Evolutionary conservation across 495 filamentous ascomycete species (phyloP).

Genomic region (Cudoniella acicularis): DNA sequence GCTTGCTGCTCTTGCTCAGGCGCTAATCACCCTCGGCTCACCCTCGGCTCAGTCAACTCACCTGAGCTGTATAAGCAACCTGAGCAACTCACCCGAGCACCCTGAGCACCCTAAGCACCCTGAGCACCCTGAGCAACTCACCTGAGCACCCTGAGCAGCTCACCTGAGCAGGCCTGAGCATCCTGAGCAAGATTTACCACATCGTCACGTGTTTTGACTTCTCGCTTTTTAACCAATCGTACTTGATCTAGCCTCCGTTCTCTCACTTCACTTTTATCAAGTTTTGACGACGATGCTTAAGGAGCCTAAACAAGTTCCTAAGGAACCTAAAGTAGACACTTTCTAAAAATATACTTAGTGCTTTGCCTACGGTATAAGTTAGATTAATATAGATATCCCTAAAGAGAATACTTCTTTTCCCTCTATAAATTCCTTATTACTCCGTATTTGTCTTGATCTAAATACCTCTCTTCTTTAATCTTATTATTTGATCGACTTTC

Average conservation of each 20-base stretch:
- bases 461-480: conserved; percentile 3
- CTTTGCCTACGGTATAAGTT: background rate
- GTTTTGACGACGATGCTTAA: background rate
- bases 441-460: conserved; percentile 8
- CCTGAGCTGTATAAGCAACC: background rate
- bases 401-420: conserved; percentile 7
- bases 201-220: background rate
- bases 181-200: background rate
- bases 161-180: no score
- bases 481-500: conserved; percentile 9
- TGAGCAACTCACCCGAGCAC: background rate
- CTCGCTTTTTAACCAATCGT: background rate
- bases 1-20: background rate
- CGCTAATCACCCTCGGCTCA: background rate
- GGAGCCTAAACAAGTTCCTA: background rate
- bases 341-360: background rate
- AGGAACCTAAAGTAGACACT: background rate
- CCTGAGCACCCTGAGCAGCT: background rate
- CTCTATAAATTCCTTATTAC: conserved; percentile 5
- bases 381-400: conserved; percentile 2
- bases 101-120: background rate
- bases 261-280: background rate
- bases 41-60: background rate
- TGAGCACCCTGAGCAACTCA: background rate
- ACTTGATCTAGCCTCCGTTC: background rate